Percentiles rank a stretch among this genome's conserved stretches.
These are phyloP conservation scores for Dicorynia guianensis DNA, from an alignment of 306 rosid genomes.

Conservation along the genomic window DNA sequence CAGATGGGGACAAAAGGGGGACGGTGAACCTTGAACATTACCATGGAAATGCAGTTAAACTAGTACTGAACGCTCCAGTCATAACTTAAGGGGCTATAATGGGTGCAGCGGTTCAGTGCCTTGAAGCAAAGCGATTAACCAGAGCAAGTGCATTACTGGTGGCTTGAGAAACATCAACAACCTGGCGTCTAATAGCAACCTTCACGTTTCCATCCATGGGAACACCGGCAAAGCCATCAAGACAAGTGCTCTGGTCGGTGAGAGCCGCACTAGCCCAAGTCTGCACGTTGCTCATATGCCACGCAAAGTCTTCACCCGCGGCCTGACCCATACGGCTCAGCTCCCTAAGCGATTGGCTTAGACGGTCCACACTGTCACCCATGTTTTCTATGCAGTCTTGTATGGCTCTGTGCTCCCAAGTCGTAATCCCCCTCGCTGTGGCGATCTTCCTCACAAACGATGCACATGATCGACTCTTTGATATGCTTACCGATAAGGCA, in stretches of 20 bases:
- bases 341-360: slow-evolving; percentile 65
- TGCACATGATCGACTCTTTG: slow-evolving; percentile 51
- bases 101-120: slow-evolving; percentile 32
- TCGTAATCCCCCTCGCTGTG: slow-evolving; percentile 49
- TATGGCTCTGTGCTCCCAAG: slow-evolving; percentile 60
- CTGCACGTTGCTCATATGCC: slow-evolving; percentile 87
- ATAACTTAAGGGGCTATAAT: slow-evolving; percentile 33
- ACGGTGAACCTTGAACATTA: neutral
- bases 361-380: slow-evolving; percentile 67
- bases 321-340: slow-evolving; percentile 51
- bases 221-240: slow-evolving; percentile 65
- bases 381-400: slow-evolving; percentile 83
- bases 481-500: slow-evolving; percentile 71
- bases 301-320: slow-evolving; percentile 60
- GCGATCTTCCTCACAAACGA: slow-evolving; percentile 58
- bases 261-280: slow-evolving; percentile 92
- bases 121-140: slow-evolving; percentile 68
- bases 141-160: slow-evolving; percentile 86
- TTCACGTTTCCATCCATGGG: slow-evolving; percentile 61
- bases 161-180: slow-evolving; percentile 65
- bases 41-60: slow-evolving; percentile 7
- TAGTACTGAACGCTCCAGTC: neutral
- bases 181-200: slow-evolving; percentile 50
- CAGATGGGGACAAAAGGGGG: neutral
- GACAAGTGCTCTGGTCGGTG: slow-evolving; percentile 76